Evolutionary conservation across 108 stramenopile species (phyloP).

Genomic region (Parietichytrium sp.): DNA sequence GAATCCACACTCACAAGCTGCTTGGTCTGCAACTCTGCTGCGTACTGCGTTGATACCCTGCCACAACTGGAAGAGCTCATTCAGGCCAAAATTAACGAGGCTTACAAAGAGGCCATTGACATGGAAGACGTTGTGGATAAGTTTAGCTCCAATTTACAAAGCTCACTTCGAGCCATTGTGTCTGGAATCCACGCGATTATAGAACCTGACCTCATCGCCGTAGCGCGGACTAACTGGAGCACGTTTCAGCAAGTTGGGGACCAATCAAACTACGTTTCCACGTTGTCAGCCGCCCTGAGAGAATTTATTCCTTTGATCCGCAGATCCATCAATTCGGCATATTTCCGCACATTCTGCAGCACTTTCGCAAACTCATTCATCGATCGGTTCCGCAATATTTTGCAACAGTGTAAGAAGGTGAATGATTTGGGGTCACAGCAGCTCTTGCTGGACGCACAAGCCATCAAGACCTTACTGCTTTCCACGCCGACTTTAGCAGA

Average conservation of each 20-base stretch:
- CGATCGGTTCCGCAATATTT: slow-evolving; percentile 65
- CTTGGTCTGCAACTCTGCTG: slow-evolving; percentile 91
- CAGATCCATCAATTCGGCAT: slow-evolving; percentile 66
- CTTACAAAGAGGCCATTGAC: slow-evolving; percentile 75
- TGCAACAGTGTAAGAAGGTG: slow-evolving; percentile 77
- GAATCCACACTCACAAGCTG: slow-evolving; percentile 61
- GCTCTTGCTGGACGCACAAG: slow-evolving; percentile 92
- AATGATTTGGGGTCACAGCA: slow-evolving; percentile 92
- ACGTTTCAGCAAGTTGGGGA: slow-evolving; percentile 82
- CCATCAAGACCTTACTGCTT: slow-evolving; percentile 84
- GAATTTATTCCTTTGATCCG: slow-evolving; percentile 72
- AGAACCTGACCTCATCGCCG: slow-evolving; percentile 72
- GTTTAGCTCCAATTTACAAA: slow-evolving; percentile 86
- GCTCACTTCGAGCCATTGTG: slow-evolving; percentile 79
- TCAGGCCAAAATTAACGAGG: slow-evolving; percentile 78
- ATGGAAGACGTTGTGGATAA: slow-evolving; percentile 79
- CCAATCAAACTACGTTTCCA: slow-evolving; percentile 83
- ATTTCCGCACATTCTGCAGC: slow-evolving; percentile 90
- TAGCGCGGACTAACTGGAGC: slow-evolving; percentile 78
- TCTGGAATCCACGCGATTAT: slow-evolving; percentile 73
- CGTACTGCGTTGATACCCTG: slow-evolving; percentile 92
- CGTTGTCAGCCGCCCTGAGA: slow-evolving; percentile 74
- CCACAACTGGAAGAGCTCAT: slow-evolving; percentile 91
- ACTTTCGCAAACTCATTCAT: slow-evolving; percentile 84
- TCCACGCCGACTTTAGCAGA: slow-evolving; percentile 64